These are phyloP conservation scores for Fusarium dimerum DNA, from an alignment of 2,329 filamentous ascomycete species.

Conservation along the genomic window DNA sequence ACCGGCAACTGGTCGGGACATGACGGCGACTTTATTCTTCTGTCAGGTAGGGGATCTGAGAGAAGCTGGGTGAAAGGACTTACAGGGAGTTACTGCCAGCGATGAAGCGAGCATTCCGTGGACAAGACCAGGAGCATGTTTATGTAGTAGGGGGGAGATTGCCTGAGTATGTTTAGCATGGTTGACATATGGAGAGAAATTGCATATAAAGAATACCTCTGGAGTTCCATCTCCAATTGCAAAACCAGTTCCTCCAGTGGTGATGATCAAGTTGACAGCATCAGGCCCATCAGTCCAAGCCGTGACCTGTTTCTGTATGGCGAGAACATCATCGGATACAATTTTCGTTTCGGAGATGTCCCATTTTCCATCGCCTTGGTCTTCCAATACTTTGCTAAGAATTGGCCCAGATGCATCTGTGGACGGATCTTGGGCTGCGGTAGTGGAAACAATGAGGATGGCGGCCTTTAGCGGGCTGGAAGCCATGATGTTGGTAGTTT, in stretches of 20 bases:
- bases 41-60: slow-evolving; percentile 5
- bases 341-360: slow-evolving; percentile 68
- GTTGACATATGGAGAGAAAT: not conserved
- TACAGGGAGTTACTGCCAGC: slow-evolving; percentile 84
- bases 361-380: slow-evolving; percentile 72
- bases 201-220: slow-evolving; percentile 57
- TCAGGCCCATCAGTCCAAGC: slow-evolving; percentile 70
- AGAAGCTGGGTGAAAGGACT: slow-evolving; percentile 36
- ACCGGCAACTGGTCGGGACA: slow-evolving; percentile 92
- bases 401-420: slow-evolving; percentile 72
- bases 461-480: slow-evolving; percentile 63
- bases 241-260: slow-evolving; percentile 93
- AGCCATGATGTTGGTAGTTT: slow-evolving; percentile 22
- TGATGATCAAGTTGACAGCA: slow-evolving; percentile 74
- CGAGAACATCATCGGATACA: slow-evolving; percentile 71
- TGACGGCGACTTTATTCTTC: slow-evolving; percentile 75
- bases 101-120: slow-evolving; percentile 92
- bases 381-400: slow-evolving; percentile 68
- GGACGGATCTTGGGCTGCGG: slow-evolving; percentile 75
- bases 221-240: slow-evolving; percentile 82
- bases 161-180: slow-evolving; percentile 52
- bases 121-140: slow-evolving; percentile 85
- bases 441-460: slow-evolving; percentile 88
- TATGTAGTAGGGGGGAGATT: slow-evolving; percentile 76
- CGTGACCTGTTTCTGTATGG: slow-evolving; percentile 74